Evolutionary conservation across 1,139 yeast species (phyloP).

Genomic region (Kodamaea sp.): DNA sequence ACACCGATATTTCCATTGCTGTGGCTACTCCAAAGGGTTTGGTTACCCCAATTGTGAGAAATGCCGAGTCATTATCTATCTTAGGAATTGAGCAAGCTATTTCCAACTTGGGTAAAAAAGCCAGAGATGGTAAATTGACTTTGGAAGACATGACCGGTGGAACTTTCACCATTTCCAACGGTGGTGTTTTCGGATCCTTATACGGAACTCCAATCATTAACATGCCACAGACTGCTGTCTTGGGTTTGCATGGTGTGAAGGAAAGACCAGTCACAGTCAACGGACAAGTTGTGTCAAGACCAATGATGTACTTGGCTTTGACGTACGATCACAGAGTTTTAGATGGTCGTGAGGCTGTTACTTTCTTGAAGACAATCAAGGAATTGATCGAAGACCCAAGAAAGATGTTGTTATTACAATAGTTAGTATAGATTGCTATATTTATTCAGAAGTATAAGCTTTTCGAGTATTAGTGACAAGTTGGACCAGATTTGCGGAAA

Average conservation of each 20-base stretch:
- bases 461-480: no score
- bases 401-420: conserved; percentile 83
- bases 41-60: conserved; percentile 97
- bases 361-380: conserved; percentile 92
- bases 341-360: conserved; percentile 99
- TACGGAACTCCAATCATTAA: conserved; percentile 98
- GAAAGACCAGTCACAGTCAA: conserved; percentile 96
- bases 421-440: conserved; percentile 10
- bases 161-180: conserved; percentile 97
- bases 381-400: conserved; percentile 99
- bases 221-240: conserved; percentile 97
- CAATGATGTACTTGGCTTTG: conserved; percentile 99
- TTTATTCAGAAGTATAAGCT: neutral
- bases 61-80: conserved; percentile 88
- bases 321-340: conserved; percentile 98
- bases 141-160: conserved; percentile 99
- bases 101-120: conserved; percentile 78
- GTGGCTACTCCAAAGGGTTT: conserved; percentile 99
- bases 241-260: conserved; percentile 97
- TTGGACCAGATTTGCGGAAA: no score
- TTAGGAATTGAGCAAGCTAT: conserved; percentile 91
- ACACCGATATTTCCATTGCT: conserved; percentile 93
- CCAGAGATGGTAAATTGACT: conserved; percentile 95
- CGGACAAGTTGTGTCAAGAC: conserved; percentile 95
- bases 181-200: conserved; percentile 98